A percentile compares a stretch with the other conserved stretches of the same genome.
These are phyloP conservation scores for Mortierella sp. DNA, from an alignment of 371 early-diverging fungal species.

Conservation along the genomic window DNA sequence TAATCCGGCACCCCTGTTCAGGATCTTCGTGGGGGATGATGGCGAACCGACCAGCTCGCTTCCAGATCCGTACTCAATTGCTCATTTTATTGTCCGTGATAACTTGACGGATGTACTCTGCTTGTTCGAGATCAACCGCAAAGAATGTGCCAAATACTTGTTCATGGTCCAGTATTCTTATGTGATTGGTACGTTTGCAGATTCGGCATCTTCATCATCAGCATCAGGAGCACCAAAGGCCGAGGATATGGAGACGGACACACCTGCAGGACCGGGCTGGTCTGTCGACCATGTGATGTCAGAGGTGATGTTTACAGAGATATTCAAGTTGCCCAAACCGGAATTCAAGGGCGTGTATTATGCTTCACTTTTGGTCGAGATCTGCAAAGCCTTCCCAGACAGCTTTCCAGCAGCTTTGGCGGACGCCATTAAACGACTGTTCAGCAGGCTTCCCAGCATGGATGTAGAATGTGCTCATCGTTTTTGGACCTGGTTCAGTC, in stretches of 20 bases:
- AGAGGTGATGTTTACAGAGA: conserved; percentile 67
- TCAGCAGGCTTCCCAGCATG: conserved; percentile 72
- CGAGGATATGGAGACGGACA: conserved; percentile 36
- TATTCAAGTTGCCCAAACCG: conserved; percentile 77
- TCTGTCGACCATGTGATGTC: conserved; percentile 39
- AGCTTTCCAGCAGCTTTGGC: conserved; percentile 70
- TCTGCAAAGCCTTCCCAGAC: conserved; percentile 77
- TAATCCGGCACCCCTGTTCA: conserved; percentile 48
- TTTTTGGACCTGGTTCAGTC: conserved; percentile 87
- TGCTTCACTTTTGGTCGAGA: conserved; percentile 81
- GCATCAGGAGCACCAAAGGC: conserved; percentile 10
- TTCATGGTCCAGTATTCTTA: conserved; percentile 69
- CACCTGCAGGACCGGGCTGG: conserved; percentile 38
- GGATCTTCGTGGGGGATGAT: conserved; percentile 61
- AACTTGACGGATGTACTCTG: conserved; percentile 78
- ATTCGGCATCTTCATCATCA: conserved; percentile 31
- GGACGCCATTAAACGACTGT: conserved; percentile 66
- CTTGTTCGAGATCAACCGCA: conserved; percentile 82
- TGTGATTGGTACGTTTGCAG: conserved; percentile 65
- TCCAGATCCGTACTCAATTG: conserved; percentile 66
- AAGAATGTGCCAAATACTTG: conserved; percentile 81
- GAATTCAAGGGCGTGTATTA: conserved; percentile 80
- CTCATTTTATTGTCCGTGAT: conserved; percentile 84
- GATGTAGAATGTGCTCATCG: conserved; percentile 89
- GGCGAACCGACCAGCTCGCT: conserved; percentile 48